Evolutionary conservation across 73 alveolate genomes (phyloP), one percentile per base, ranked within the genome.

Genomic region (Paramecium primaurelia): DNA sequence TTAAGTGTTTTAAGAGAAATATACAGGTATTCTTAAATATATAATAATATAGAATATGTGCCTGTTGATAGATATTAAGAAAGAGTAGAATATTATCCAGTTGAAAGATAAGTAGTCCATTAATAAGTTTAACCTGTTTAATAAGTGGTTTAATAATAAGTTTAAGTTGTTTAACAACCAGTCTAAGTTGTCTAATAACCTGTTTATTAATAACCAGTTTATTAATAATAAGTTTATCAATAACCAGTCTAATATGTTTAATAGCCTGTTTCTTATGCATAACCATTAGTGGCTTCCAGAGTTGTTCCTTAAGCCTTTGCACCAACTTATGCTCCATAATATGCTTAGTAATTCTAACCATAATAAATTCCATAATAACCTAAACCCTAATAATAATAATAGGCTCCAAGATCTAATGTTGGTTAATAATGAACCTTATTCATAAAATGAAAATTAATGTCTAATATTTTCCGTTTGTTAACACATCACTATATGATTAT

Each of bases 11-110:
- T 10, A 87, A 40, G 93, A 87, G 58, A 87, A 77, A 18, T 87
- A 60, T 69, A 75, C 88, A 75, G 88, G 88, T 75, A 75, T n/a
- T 14, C 9, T 3, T 5, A 75, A 5, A 4, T 32, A 34, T 6
- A 37, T 12, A 37, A 14, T 75, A 14, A 32, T 4, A 16, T 75
- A 75, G 88, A 75, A 37, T 75, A 75, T 10, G 88, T 75, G 1
- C 88, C 88, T 3, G 88, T 75, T 8, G 88, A 80, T 16, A 80
- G 91, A 80, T 80, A 44, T 47, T 26, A 80, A 80, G 91, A 80
- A 9, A 80, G 91, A 80, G 91, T 80, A 2, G 91, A 80, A 25
- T 80, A 80, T 42, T 80, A 80, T 80, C 91, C 91, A 80, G 91
- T 80, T 47, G 91, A 80, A 44, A 80, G 73, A 80, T 47, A 80